Conservation (phyloP, 2,329 filamentous ascomycete genomes). For the Xylariaceae sp. region DNA sequence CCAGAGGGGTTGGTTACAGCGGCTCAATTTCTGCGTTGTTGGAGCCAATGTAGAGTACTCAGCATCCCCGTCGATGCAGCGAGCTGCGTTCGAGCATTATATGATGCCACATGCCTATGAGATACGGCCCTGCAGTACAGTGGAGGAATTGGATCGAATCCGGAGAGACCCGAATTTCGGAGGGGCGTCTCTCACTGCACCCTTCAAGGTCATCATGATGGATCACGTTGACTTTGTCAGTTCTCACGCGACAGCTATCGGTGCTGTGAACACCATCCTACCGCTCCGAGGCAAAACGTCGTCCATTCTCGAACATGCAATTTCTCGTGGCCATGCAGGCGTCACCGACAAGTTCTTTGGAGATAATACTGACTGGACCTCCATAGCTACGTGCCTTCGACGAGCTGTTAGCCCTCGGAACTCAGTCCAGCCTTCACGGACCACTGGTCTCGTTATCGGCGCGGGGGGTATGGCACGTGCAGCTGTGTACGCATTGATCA, state of each 20-base stretch:
- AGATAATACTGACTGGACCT: constrained; percentile 69
- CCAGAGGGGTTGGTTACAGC: constrained; percentile 58
- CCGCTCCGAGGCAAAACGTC: constrained; percentile 56
- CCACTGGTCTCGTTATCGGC: constrained; percentile 57
- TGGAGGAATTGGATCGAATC: constrained; percentile 60
- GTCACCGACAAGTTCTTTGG: constrained; percentile 64
- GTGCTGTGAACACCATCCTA: constrained; percentile 69
- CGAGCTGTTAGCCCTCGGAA: constrained; percentile 69
- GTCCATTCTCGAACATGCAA: constrained; percentile 53
- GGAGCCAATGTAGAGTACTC: constrained; percentile 68
- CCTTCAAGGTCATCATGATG: constrained; percentile 69
- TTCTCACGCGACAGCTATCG: constrained; percentile 66
- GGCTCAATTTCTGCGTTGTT: constrained; percentile 67
- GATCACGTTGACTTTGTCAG: constrained; percentile 63
- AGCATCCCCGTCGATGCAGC: constrained; percentile 71
- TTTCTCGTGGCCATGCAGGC: constrained; percentile 59
- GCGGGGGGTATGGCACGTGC: constrained; percentile 72
- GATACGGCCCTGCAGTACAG: constrained; percentile 55
- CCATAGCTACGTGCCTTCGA: constrained; percentile 60
- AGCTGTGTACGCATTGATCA: constrained; percentile 70
- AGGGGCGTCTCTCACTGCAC: constrained; percentile 64
- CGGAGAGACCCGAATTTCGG: constrained; percentile 62
- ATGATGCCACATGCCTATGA: constrained; percentile 67
- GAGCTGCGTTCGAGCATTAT: constrained; percentile 62
- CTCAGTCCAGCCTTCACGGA: constrained; percentile 51